Evolutionary conservation across 2,329 filamentous ascomycete species (phyloP).

Genomic region (Epichloe gansuensis): DNA sequence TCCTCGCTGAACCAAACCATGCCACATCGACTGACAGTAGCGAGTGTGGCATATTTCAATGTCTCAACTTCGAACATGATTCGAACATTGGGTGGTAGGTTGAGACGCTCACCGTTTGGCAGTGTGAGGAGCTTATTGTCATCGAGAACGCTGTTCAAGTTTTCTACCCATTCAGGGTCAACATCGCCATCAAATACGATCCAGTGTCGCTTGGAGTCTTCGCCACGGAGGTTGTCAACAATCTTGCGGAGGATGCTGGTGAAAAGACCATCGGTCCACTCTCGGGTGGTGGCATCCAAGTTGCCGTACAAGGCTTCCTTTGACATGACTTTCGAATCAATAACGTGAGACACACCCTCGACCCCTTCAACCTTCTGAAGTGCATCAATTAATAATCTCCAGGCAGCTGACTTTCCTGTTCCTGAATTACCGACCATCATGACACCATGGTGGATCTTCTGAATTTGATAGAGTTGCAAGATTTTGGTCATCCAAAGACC

Average conservation of each 20-base stretch:
- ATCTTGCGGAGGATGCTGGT: conserved; percentile 97
- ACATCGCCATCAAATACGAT: conserved; percentile 99
- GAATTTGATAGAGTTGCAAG: conserved; percentile 93
- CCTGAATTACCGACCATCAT: conserved; percentile 99
- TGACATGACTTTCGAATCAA: conserved; percentile 99
- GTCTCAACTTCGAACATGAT: conserved; percentile 99
- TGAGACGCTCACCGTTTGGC: conserved; percentile 95
- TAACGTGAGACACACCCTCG: conserved; percentile 92
- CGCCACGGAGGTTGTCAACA: conserved; percentile 93
- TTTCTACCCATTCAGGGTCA: conserved; percentile 98
- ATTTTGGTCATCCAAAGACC: conserved; percentile 97
- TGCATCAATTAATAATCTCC: conserved; percentile 84
- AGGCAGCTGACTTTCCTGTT: conserved; percentile 91
- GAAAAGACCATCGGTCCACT: conserved; percentile 98
- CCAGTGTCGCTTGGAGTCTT: conserved; percentile 95
- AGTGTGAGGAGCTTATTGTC: conserved; percentile 97
- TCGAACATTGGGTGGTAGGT: conserved; percentile 83
- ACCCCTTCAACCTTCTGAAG: conserved; percentile 81
- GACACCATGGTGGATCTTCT: conserved; percentile 94
- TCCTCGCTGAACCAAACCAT: conserved; percentile 99
- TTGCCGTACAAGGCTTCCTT: conserved; percentile 96
- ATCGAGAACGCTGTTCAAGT: conserved; percentile 97
- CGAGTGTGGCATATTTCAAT: conserved; percentile 90
- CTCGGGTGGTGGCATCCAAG: conserved; percentile 88
- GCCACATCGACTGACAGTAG: conserved; percentile 97